Conservation (phyloP, 1,139 yeast species). For the Saccharomyces pastorianus region DNA sequence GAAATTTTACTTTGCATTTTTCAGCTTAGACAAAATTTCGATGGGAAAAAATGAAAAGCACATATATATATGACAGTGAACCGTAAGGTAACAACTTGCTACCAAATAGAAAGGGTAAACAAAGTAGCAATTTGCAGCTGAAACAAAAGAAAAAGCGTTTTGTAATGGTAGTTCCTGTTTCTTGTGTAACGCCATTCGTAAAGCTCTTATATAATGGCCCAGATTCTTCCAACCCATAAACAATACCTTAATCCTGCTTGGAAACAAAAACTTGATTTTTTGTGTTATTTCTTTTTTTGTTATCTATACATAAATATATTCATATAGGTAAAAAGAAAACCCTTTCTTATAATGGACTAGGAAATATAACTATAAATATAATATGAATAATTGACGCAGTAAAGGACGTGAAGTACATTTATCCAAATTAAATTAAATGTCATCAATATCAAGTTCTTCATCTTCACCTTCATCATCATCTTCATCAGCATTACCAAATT, state of each 20-base stretch:
- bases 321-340: conserved; percentile 5
- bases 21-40: background rate
- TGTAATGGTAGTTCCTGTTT: background rate
- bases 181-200: background rate
- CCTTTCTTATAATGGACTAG: background rate
- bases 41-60: background rate
- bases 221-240: background rate
- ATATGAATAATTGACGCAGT: background rate
- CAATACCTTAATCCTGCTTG: background rate
- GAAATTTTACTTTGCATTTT: background rate
- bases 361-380: conserved; percentile 1
- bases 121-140: background rate
- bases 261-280: background rate
- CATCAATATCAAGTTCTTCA: conserved; percentile 55
- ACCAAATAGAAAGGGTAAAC: background rate
- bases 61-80: background rate
- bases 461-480: conserved; percentile 66
- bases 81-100: background rate
- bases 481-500: conserved; percentile 91
- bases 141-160: background rate
- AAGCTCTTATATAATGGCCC: background rate
- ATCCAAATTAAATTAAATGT: conserved; percentile 18
- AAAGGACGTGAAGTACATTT: background rate
- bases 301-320: conserved; percentile 5
- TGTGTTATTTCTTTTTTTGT: conserved; percentile 6